phyloP scores from a whole-genome alignment of 768 basidiomycete genomes.

The Suillus variegatus region DNA sequence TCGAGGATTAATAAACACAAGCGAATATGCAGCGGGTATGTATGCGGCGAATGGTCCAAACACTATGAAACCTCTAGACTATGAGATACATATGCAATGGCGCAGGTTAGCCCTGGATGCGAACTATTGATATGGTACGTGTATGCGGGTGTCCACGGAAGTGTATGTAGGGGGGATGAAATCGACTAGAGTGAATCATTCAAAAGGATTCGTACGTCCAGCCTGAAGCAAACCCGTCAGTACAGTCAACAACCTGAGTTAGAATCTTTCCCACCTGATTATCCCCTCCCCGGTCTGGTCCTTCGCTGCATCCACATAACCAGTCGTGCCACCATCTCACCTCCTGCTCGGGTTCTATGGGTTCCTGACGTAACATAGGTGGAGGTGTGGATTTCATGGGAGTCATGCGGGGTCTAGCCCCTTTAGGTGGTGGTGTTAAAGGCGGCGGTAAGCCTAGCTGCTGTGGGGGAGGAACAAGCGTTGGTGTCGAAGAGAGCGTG shows the following conservation, averaged over 20 bases:
- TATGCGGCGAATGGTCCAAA: conserved; percentile 10
- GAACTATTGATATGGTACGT: conserved; percentile 3
- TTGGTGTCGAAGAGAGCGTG: conserved; percentile 24
- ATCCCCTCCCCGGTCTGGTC: conserved; percentile 71
- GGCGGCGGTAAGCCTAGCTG: conserved; percentile 66
- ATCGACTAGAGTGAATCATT: conserved; percentile 25
- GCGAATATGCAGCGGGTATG: conserved; percentile 21
- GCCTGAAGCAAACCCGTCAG: conserved; percentile 44
- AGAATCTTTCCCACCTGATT: conserved; percentile 52
- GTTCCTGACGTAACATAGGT: conserved; percentile 30
- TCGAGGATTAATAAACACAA: conserved; percentile 19
- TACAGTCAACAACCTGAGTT: background rate
- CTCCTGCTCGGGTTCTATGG: conserved; percentile 31
- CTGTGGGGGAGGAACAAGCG: conserved; percentile 45
- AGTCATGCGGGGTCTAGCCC: conserved; percentile 35
- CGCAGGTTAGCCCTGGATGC: background rate
- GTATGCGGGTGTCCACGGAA: background rate
- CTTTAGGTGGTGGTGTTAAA: conserved; percentile 52
- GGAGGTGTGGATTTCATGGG: conserved; percentile 39
- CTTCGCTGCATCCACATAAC: conserved; percentile 79
- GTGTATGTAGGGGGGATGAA: conserved; percentile 7
- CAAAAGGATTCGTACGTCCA: conserved; percentile 69
- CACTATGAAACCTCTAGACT: conserved; percentile 9
- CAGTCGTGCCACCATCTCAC: conserved; percentile 85
- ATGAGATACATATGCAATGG: conserved; percentile 9